Conservation (phyloP, 495 filamentous ascomycete genomes). For the Geoglossum glabrum region DNA sequence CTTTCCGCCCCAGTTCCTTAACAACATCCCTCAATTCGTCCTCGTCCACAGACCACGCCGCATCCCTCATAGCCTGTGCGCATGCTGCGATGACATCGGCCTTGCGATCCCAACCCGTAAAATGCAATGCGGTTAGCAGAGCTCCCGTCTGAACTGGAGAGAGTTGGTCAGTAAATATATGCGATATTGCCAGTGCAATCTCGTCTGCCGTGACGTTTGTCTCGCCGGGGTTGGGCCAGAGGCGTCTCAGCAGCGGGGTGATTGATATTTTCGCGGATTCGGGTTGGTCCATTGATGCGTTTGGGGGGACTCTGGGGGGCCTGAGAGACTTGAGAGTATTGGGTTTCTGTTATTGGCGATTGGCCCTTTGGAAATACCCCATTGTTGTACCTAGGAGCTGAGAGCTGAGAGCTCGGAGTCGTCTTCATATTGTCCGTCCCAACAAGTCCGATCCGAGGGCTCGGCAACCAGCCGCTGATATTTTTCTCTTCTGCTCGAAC, state of each 20-base stretch:
- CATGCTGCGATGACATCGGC: conserved; percentile 65
- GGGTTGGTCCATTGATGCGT: not conserved
- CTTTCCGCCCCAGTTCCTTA: conserved; percentile 29
- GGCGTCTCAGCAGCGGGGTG: conserved; percentile 55
- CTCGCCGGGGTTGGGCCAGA: conserved; percentile 41
- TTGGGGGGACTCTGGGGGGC: not conserved
- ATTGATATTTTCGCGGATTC: conserved; percentile 31
- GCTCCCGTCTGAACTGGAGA: conserved; percentile 67
- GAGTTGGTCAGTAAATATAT: conserved; percentile 72
- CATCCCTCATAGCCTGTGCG: conserved; percentile 45
- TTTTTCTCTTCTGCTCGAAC: no score
- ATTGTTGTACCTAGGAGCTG: no score
- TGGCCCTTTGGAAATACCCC: no score
- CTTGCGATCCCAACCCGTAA: conserved; percentile 57
- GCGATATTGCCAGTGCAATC: conserved; percentile 68
- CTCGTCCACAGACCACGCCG: conserved; percentile 44
- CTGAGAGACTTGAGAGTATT: no score
- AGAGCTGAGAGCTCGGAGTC: no score
- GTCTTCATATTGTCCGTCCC: no score
- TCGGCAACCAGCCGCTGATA: no score
- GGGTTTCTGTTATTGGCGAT: no score
- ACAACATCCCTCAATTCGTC: conserved; percentile 37
- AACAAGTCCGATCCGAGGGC: no score
- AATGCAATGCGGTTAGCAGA: conserved; percentile 73
- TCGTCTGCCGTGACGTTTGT: conserved; percentile 47